Base-by-base conservation (phyloP, 208 protist genomes). In the Wallacemonas collosoma region DNA sequence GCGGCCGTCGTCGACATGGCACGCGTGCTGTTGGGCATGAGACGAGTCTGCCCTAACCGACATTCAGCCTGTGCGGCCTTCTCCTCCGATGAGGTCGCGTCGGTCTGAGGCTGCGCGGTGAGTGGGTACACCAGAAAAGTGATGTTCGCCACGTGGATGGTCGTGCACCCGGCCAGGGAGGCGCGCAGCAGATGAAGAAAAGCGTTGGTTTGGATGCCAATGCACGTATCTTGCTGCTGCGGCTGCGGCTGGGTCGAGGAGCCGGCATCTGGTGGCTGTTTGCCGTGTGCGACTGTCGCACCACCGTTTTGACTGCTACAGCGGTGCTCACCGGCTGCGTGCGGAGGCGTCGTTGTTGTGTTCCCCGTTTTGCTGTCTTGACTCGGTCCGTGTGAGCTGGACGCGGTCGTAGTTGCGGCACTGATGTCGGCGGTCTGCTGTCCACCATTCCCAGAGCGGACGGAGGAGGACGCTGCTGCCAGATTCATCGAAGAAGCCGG, bases 71-170 rank as follows among this genome's bases (percentile, higher is more conserved):
- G 41, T 15, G 38, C 43, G 2, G 12, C 15, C 47, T 47, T 26
- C 1, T 8, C 47, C 26, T 1, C 51, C 68, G 47, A 38, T 38
- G 12, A 14, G n/a, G 44, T 7, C 44, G 57, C 51, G 57, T 41
- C n/a, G 43, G 70, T 48, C 51, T 43, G 56, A 3, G 36, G 17
- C 15, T 51, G 12, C 17, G 62, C 12, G 64, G 68, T 36, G 60
- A 94, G 39, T 6, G 86, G 89, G 50, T 85, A 94, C 47, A 90
- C 77, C 15, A 94, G 78, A 56, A 95, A 89, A 1, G 87, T 95
- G 62, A 76, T 79, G 68, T 85, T 87, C n/a, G 80, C 85, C 69
- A 93, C 81, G 58, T 82, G 79, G 65, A 93, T 89, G 7, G 88
- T 91, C 15, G 88, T 91, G 76, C 82, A 91, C 12, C 77, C 78